Base-by-base conservation (phyloP, 305 asterid genomes). In the Coffea humblotiana region DNA sequence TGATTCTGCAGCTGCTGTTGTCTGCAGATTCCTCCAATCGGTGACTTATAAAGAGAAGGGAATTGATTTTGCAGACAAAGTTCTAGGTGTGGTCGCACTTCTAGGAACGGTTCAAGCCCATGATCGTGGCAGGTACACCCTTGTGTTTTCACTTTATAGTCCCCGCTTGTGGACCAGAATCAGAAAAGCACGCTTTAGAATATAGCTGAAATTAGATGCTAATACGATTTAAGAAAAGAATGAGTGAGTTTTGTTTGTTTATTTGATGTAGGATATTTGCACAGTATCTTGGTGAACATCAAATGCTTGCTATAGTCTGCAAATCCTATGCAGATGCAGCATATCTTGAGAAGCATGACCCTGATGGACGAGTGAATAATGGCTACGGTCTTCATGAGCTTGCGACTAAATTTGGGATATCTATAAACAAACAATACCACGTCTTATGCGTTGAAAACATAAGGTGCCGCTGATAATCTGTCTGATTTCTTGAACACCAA, bases 261-360 rank as follows among this genome's bases (percentile, higher is more conserved):
- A 15, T 76, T 45, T 74, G 84, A 71, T 85, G 71, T 75, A 92
- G 97, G 85, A 81, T 88, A 80, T 72, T 93, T 58, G 87, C 97
- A 47, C 76, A 73, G 66, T 90, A 86, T 86, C 88, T 92, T 15
- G 97, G 97, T 49, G 91, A 89, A 82, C 88, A 90, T 81, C 88
- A 86, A 81, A 90, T 93, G 95, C 88, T 89, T 48, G 91, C 91
- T 11, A 73, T 89, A 27, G 98, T 86, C 52, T 93, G 97, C 88
- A 83, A 81, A 79, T 84, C 84, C 72, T 71, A 77, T 71, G 85
- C 79, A n/a, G 88, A 84, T 79, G 90, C 88, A 68, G 61, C 74
- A 77, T 48, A 72, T 72, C 81, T 87, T n/a, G 88, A 87, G 72
- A 78, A 80, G 80, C 51, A 76, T 78, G 75, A 47, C 25, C 72